A percentile compares a stretch with the other conserved stretches of the same genome.
Evolutionary conservation across 192 early-diverging fungal species (phyloP).

Genomic region (Allomyces javanicus): DNA sequence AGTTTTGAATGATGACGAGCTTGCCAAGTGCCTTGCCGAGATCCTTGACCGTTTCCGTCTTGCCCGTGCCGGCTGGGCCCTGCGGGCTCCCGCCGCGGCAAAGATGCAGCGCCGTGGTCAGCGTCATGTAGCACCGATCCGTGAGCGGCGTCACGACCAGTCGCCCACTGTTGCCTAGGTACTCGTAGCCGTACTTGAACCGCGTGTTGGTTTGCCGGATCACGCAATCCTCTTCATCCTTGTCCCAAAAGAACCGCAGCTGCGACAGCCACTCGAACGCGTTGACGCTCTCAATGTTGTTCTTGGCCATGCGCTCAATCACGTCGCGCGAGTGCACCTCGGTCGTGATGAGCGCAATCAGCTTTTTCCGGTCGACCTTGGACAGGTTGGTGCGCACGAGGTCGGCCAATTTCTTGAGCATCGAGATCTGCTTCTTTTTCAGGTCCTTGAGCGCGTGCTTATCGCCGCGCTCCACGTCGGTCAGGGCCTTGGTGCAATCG

Average conservation of each 20-base stretch:
- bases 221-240: conserved; percentile 27
- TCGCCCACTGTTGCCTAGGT: conserved; percentile 86
- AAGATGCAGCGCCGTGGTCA: conserved; percentile 87
- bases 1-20: conserved; percentile 97
- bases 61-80: conserved; percentile 96
- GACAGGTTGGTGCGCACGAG: conserved; percentile 74
- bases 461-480: conserved; percentile 24
- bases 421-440: conserved; percentile 36
- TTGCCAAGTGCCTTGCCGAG: conserved; percentile 84
- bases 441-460: conserved; percentile 22
- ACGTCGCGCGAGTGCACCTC: conserved; percentile 96
- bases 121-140: conserved; percentile 94
- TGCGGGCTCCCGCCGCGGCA: conserved; percentile 91
- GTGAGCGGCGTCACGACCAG: conserved; percentile 97
- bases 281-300: conserved; percentile 27
- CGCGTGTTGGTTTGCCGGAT: conserved; percentile 85
- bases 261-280: conserved; percentile 94
- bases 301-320: conserved; percentile 39
- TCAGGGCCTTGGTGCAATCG: conserved; percentile 74
- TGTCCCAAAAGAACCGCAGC: conserved; percentile 79
- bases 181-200: conserved; percentile 95
- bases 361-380: conserved; percentile 69
- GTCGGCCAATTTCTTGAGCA: conserved; percentile 73
- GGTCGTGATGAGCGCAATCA: conserved; percentile 95
- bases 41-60: conserved; percentile 97